Evolutionary conservation across 2,329 filamentous ascomycete genomes (phyloP).

Genomic region (Fusarium graminum): DNA sequence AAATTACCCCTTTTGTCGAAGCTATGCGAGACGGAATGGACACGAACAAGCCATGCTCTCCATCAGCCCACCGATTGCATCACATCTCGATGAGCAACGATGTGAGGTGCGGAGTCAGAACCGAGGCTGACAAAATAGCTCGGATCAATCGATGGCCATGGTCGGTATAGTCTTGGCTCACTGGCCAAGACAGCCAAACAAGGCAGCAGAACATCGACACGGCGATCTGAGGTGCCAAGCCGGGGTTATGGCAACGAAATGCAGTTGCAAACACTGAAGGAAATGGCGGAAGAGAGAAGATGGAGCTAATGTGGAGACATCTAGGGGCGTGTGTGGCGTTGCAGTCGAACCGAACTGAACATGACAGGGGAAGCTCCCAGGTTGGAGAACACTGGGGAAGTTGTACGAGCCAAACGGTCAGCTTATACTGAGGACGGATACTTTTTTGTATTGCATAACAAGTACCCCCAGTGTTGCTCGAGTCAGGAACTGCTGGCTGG

Average conservation of each 20-base stretch:
- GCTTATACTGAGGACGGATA: background rate
- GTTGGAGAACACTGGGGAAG: slow-evolving; percentile 5
- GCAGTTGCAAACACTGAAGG: slow-evolving; percentile 19
- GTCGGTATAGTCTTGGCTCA: slow-evolving; percentile 32
- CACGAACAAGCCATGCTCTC: slow-evolving; percentile 1
- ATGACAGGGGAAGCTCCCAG: slow-evolving; percentile 17
- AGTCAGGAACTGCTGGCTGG: slow-evolving; percentile 1
- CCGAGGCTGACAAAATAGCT: slow-evolving; percentile 26
- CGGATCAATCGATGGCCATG: slow-evolving; percentile 4
- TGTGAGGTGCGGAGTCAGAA: slow-evolving; percentile 5
- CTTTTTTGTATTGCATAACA: no score
- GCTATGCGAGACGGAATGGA: slow-evolving; percentile 4
- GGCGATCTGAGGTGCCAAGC: slow-evolving; percentile 40
- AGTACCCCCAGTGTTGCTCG: background rate
- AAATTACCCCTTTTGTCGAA: slow-evolving; percentile 8
- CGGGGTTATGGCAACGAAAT: slow-evolving; percentile 42
- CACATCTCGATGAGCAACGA: slow-evolving; percentile 34
- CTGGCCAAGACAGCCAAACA: slow-evolving; percentile 36
- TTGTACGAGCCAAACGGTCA: slow-evolving; percentile 7
- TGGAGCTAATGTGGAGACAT: slow-evolving; percentile 26
- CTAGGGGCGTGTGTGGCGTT: slow-evolving; percentile 33
- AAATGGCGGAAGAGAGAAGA: background rate
- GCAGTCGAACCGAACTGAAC: slow-evolving; percentile 20
- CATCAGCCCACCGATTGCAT: slow-evolving; percentile 15
- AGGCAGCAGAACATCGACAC: slow-evolving; percentile 33